Conservation (phyloP, 2,329 filamentous ascomycete genomes). For the Pestalotiopsis sp. region DNA sequence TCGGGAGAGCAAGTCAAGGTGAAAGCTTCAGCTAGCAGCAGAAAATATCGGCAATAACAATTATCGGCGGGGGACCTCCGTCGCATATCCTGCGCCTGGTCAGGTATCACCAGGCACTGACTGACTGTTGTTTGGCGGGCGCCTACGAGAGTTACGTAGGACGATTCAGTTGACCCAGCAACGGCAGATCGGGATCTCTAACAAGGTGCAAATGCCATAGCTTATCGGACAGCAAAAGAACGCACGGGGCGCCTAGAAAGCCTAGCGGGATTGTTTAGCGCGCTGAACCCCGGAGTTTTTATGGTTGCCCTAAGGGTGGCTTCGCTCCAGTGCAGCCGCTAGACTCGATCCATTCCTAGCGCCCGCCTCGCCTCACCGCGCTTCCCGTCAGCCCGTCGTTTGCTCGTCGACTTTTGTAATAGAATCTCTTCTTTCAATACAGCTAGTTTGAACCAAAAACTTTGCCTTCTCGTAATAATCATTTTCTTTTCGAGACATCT, state of each 20-base stretch:
- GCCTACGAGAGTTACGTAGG: not conserved
- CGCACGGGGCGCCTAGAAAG: not conserved
- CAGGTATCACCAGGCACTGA: not conserved
- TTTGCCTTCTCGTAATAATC: not conserved
- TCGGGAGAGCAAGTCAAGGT: not conserved
- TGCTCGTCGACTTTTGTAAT: not conserved
- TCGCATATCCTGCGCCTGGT: not conserved
- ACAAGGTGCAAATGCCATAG: not conserved
- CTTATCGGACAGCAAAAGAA: not conserved
- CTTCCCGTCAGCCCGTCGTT: not conserved
- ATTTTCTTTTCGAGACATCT: not conserved
- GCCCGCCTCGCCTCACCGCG: not conserved
- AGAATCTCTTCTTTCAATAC: not conserved
- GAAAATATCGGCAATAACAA: not conserved
- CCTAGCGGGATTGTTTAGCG: not conserved
- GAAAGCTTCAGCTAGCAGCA: not conserved
- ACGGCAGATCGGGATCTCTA: slow-evolving; percentile 5
- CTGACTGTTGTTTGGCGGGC: slow-evolving; percentile 6
- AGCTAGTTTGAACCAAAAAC: not conserved
- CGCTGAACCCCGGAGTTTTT: not conserved
- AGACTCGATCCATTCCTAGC: not conserved
- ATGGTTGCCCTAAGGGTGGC: not conserved
- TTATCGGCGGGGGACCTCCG: not conserved
- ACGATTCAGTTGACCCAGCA: slow-evolving; percentile 12
- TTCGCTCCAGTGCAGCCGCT: not conserved